These are phyloP conservation scores for Myriangium duriaei DNA, from an alignment of 2,329 filamentous ascomycete genomes.

Conservation along the genomic window DNA sequence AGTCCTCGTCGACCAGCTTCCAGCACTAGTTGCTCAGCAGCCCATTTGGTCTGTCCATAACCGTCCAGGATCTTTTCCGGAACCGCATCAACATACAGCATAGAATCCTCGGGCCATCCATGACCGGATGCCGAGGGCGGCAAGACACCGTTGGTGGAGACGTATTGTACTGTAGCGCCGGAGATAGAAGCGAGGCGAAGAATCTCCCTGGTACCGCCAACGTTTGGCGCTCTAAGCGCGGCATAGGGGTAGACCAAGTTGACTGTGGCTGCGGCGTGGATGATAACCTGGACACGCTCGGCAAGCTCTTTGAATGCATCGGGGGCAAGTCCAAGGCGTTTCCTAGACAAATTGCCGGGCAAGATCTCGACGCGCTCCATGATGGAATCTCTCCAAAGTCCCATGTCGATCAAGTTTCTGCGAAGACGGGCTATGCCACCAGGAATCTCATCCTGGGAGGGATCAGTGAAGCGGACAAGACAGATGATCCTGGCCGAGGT, in stretches of 20 bases:
- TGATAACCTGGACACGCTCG: conserved; percentile 54
- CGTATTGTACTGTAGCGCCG: conserved; percentile 62
- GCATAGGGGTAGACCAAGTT: conserved; percentile 75
- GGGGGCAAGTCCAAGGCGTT: conserved; percentile 53
- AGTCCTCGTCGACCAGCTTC: conserved; percentile 57
- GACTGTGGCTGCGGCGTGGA: conserved; percentile 67
- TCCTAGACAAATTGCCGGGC: conserved; percentile 58
- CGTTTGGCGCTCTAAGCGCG: conserved; percentile 59
- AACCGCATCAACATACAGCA: conserved; percentile 55
- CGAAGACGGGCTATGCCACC: conserved; percentile 61
- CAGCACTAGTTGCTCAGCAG: conserved; percentile 60
- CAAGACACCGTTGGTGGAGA: conserved; percentile 70
- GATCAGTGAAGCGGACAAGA: conserved; percentile 60
- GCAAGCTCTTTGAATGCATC: conserved; percentile 55
- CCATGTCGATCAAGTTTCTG: conserved; percentile 64
- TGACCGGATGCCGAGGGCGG: conserved; percentile 52
- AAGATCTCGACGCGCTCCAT: conserved; percentile 67
- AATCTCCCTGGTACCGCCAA: conserved; percentile 66
- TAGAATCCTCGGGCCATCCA: conserved; percentile 54
- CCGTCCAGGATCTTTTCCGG: conserved; percentile 57
- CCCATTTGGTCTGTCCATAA: conserved; percentile 73
- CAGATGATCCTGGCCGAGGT: conserved; percentile 60
- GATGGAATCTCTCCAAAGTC: conserved; percentile 64
- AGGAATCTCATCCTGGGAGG: conserved; percentile 49
- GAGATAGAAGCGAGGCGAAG: conserved; percentile 55